Percentiles rank a stretch among this genome's conserved stretches.
These are phyloP conservation scores for Plantago elongata DNA, from an alignment of 257 asterid species.

Conservation along the genomic window DNA sequence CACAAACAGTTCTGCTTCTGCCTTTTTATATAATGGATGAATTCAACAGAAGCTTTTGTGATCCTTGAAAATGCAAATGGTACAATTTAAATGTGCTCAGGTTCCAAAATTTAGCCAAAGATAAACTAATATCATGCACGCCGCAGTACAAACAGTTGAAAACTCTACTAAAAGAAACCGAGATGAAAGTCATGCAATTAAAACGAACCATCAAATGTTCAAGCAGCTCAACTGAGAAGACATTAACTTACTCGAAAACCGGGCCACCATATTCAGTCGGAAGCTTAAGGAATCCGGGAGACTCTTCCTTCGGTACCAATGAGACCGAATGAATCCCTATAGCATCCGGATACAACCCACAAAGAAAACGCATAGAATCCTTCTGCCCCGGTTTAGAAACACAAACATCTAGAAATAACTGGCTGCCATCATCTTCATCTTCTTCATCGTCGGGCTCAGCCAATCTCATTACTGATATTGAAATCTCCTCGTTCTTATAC, in stretches of 20 bases:
- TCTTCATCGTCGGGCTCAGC: constrained; percentile 45
- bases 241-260: constrained; percentile 65
- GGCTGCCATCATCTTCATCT: constrained; percentile 46
- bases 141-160: neutral
- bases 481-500: constrained; percentile 68
- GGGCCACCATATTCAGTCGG: constrained; percentile 74
- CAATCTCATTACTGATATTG: constrained; percentile 71
- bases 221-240: constrained; percentile 9
- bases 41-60: constrained; percentile 4
- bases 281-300: constrained; percentile 45
- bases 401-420: constrained; percentile 73
- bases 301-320: constrained; percentile 54
- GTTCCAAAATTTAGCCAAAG: neutral
- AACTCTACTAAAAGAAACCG: neutral
- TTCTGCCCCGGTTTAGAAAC: constrained; percentile 71
- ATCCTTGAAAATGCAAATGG: neutral
- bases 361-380: constrained; percentile 73
- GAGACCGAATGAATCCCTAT: constrained; percentile 86
- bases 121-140: constrained; percentile 10
- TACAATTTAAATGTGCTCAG: neutral
- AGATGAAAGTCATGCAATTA: neutral
- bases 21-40: neutral
- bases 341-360: constrained; percentile 95
- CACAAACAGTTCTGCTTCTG: neutral
- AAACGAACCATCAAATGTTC: neutral